These are phyloP conservation scores for Colletotrichum sp. DNA, from an alignment of 2,329 filamentous ascomycete genomes.

Conservation along the genomic window DNA sequence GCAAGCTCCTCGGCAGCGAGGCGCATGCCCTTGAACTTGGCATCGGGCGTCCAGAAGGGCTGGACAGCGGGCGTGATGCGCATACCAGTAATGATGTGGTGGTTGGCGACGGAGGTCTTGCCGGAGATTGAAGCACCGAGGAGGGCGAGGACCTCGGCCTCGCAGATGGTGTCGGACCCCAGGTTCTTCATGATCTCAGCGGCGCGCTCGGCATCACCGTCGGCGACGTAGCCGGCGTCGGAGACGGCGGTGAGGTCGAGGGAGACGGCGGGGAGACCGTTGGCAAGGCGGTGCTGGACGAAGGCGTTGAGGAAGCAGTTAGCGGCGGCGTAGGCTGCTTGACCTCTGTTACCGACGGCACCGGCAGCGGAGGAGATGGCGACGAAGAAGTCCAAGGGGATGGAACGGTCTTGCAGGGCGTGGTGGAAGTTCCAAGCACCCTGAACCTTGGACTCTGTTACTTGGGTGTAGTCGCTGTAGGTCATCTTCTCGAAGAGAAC, in stretches of 20 bases:
- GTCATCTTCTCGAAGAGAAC: conserved; percentile 60
- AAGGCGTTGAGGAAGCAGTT: conserved; percentile 53
- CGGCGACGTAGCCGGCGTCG: conserved; percentile 55
- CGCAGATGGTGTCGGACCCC: conserved; percentile 53
- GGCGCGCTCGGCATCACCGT: conserved; percentile 45
- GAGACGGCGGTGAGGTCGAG: conserved; percentile 60
- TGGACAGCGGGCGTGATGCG: conserved; percentile 49
- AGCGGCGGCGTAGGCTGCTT: conserved; percentile 58
- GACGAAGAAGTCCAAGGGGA: conserved; percentile 57
- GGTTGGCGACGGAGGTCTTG: conserved; percentile 44
- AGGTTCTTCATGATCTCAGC: conserved; percentile 55
- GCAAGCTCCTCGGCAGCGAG: conserved; percentile 42
- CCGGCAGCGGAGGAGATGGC: conserved; percentile 57
- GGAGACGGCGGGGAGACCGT: conserved; percentile 47
- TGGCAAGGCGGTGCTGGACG: conserved; percentile 42
- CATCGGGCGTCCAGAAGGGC: conserved; percentile 60
- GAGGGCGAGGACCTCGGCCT: conserved; percentile 59
- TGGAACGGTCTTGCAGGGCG: conserved; percentile 35
- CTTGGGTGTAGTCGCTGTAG: conserved; percentile 49
- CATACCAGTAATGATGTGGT: conserved; percentile 60
- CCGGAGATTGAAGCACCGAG: conserved; percentile 56
- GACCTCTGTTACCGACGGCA: conserved; percentile 56
- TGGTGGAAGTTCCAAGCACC: conserved; percentile 61
- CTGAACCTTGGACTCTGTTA: conserved; percentile 56
- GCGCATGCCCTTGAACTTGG: conserved; percentile 57